These are phyloP conservation scores for Quercus tomentella DNA, from an alignment of 331 rosid genomes.

Conservation along the genomic window DNA sequence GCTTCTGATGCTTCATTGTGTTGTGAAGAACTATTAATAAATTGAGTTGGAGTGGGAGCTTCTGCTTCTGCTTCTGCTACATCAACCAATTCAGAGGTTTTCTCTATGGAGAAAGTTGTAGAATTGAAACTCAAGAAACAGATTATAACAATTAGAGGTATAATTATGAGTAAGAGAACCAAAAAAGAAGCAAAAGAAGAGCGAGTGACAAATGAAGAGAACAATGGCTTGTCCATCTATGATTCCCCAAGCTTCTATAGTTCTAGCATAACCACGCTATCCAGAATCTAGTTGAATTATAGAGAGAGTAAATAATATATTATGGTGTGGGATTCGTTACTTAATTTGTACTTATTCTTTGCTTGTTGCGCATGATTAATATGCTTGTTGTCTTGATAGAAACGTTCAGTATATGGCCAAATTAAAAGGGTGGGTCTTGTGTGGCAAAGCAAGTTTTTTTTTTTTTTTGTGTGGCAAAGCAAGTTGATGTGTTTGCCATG, in stretches of 20 bases:
- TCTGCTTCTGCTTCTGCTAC: not conserved
- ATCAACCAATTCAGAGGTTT: not conserved
- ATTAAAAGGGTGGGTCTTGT: not conserved
- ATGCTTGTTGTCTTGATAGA: constrained; percentile 4
- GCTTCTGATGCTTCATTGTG: not conserved
- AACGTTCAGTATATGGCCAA: not conserved
- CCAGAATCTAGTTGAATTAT: not conserved
- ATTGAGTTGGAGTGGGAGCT: constrained; percentile 11
- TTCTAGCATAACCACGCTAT: not conserved
- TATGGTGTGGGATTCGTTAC: constrained; percentile 21
- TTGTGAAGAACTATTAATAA: not conserved
- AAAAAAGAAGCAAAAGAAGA: constrained; percentile 7
- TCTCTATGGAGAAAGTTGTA: constrained; percentile 3
- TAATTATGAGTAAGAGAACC: not conserved
- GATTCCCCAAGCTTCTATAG: not conserved
- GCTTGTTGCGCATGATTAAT: constrained; percentile 1
- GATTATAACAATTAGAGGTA: constrained; percentile 13
- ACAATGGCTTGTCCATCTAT: constrained; percentile 5
- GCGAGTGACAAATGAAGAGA: not conserved
- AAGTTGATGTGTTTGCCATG: not conserved
- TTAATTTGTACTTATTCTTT: constrained; percentile 24
- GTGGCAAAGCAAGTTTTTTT: not conserved
- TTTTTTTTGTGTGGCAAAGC: not conserved
- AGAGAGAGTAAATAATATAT: not conserved
- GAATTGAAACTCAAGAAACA: constrained; percentile 8